phyloP scores from a whole-genome alignment of 2,329 filamentous ascomycete genomes.

The Cordyceps fumosorosea region DNA sequence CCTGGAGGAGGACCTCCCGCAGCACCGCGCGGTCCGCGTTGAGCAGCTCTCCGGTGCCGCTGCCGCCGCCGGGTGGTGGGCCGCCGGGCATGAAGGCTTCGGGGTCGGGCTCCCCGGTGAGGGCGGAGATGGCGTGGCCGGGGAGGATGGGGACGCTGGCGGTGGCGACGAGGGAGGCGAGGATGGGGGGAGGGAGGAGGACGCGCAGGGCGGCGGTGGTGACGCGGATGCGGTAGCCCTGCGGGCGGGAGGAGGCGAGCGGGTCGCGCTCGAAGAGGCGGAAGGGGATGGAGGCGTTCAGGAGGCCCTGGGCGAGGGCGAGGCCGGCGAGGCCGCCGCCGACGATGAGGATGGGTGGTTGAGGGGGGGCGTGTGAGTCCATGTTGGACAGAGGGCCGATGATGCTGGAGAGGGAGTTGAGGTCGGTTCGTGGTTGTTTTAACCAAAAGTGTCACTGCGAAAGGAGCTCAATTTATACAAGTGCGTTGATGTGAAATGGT shows the following conservation, averaged over 20 bases:
- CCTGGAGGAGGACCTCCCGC: constrained; percentile 24
- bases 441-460: too few species aligned
- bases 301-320: constrained; percentile 28
- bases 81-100: background rate
- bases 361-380: background rate
- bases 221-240: constrained; percentile 50
- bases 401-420: background rate
- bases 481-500: too few species aligned
- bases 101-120: background rate
- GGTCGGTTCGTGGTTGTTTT: too few species aligned
- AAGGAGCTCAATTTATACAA: too few species aligned
- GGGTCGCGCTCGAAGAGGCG: constrained; percentile 43
- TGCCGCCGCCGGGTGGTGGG: background rate
- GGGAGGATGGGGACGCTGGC: background rate
- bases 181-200: constrained; percentile 4
- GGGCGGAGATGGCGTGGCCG: background rate
- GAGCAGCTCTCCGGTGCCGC: constrained; percentile 14
- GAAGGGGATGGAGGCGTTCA: constrained; percentile 31
- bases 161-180: constrained; percentile 4
- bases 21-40: constrained; percentile 28
- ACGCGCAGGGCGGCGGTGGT: constrained; percentile 29
- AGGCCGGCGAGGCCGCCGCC: constrained; percentile 30
- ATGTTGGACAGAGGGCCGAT: background rate
- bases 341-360: constrained; percentile 24
- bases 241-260: constrained; percentile 39